Evolutionary conservation across 768 basidiomycete genomes (phyloP).

Genomic region (Candolleomyces eurysporus): DNA sequence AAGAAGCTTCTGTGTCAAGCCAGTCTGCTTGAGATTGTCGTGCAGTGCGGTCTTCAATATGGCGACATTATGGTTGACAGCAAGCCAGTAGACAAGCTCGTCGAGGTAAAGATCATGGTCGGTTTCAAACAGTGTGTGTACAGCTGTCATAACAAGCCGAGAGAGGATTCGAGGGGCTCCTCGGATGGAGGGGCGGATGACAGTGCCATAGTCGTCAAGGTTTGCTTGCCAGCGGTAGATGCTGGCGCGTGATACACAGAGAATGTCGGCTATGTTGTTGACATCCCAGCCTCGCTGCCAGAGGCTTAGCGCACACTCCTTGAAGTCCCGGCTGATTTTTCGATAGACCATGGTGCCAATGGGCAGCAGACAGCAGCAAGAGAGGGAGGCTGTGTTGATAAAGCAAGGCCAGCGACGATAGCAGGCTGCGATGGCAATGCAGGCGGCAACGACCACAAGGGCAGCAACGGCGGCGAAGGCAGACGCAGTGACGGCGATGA

Average conservation of each 20-base stretch:
- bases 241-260: conserved; percentile 22
- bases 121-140: conserved; percentile 17
- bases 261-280: conserved; percentile 16
- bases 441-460: too few species aligned
- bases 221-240: conserved; percentile 23
- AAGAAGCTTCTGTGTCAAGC: conserved; percentile 70
- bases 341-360: conserved; percentile 2
- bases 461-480: too few species aligned
- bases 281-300: conserved; percentile 22
- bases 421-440: too few species aligned
- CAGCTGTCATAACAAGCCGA: conserved; percentile 15
- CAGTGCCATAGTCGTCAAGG: conserved; percentile 17
- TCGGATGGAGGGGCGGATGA: conserved; percentile 13
- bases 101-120: conserved; percentile 17
- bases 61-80: conserved; percentile 18
- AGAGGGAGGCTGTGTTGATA: too few species aligned
- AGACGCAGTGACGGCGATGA: too few species aligned
- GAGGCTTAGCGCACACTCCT: conserved; percentile 22
- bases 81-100: conserved; percentile 21
- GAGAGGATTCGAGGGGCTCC: conserved; percentile 18
- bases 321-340: conserved; percentile 22
- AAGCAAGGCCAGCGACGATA: too few species aligned
- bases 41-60: conserved; percentile 27
- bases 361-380: too few species aligned
- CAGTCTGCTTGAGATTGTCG: conserved; percentile 69